Conservation (phyloP, 169 alveolate genomes). For the Eimeria tenella region DNA sequence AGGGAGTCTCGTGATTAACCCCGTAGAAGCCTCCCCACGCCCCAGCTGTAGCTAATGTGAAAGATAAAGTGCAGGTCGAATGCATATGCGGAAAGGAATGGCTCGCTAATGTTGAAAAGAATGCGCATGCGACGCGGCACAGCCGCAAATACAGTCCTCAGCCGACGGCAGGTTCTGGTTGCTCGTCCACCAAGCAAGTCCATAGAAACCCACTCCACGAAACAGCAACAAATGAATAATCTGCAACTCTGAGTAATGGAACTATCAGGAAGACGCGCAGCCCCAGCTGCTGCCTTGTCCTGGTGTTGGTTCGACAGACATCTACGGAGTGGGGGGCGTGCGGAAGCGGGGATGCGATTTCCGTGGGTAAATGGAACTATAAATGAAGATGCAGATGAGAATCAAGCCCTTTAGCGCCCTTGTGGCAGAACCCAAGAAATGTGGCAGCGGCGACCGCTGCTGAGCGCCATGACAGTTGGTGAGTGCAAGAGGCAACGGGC, state of each 20-base stretch:
- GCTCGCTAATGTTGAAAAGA: not conserved
- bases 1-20: not conserved
- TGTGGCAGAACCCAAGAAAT: no score
- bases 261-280: slow-evolving; percentile 14
- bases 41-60: slow-evolving; percentile 3
- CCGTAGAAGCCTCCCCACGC: slow-evolving; percentile 45
- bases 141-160: slow-evolving; percentile 57
- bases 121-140: slow-evolving; percentile 54
- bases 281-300: not conserved
- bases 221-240: not conserved
- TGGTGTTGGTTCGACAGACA: not conserved
- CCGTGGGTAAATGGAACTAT: no score
- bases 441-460: no score
- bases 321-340: slow-evolving; percentile 60
- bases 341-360: slow-evolving; percentile 11
- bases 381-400: no score
- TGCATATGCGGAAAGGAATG: not conserved
- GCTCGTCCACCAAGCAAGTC: not conserved
- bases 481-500: no score
- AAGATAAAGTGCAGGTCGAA: slow-evolving; percentile 26
- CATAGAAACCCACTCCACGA: not conserved
- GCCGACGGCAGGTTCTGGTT: slow-evolving; percentile 27
- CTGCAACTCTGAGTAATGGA: not conserved
- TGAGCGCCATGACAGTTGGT: no score
- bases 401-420: no score